Base-by-base conservation (phyloP, 768 basidiomycete genomes). In the Serpula lacrymans region DNA sequence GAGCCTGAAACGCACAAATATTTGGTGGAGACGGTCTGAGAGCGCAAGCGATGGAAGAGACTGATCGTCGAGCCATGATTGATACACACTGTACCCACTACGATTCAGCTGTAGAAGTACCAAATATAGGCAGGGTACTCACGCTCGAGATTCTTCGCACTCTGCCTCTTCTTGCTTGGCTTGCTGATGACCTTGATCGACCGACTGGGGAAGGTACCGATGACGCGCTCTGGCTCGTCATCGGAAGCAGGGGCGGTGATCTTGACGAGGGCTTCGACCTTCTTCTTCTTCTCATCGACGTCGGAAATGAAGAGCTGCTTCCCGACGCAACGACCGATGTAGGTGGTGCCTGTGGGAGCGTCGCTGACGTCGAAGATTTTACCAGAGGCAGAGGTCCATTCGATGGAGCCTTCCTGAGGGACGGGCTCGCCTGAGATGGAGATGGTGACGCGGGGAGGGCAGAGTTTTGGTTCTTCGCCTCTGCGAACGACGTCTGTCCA, bases 121-220 rank as follows among this genome's bases (percentile, higher is more conserved):
- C n/a, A n/a, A n/a, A 41, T 36, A 45, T 31, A 38, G 20, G 40
- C 13, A 23, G 32, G 22, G 14, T 37, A 75, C 93, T 70, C 59
- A 94, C 92, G 68, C 61, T 96, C 89, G 13, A 91, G 76, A 53
- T 90, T 92, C 74, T 95, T 95, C 33, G 86, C 88, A 57, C 85
- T 90, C 63, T 91, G 86, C 52, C 91, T 77, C 76, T 96, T 96
- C 74, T 97, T 96, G 69, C 88, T 91, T 4, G 95, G 95, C 63
- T 97, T 98, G 67, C 88, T 91, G 67, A 98, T 97, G 55, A 98
- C 90, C 63, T 93, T 94, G 73, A 98, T 97, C n/a, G 93, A 83
- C 33, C 87, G 84, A 50, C 88, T 90, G 31, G 88, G 84, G 69
- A 97, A 97, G 14, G 80, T 77, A 16, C 94, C 94, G 51, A 97